A percentile compares a stretch with the other conserved stretches of the same genome.
phyloP scores from a whole-genome alignment of 805 yeast genomes.

The Yarrowia sp. region DNA sequence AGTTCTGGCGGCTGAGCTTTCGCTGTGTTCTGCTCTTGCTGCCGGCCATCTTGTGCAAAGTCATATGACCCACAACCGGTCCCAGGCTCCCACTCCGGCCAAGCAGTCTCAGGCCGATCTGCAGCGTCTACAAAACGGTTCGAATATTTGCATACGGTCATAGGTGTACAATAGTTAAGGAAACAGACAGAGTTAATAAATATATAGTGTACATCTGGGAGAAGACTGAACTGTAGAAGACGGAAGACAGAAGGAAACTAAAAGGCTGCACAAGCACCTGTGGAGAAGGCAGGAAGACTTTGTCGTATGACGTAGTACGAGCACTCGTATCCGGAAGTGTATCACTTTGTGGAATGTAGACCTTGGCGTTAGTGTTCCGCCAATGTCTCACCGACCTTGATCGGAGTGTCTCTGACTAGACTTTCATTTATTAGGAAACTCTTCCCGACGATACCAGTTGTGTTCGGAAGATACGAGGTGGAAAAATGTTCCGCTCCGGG shows the following conservation, averaged over 20 bases:
- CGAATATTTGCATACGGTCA: conserved; percentile 72
- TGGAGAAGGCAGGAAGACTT: no score
- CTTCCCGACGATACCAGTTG: neutral
- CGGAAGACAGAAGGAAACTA: no score
- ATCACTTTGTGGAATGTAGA: no score
- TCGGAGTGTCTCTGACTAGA: neutral
- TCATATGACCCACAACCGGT: conserved; percentile 95
- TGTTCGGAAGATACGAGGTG: neutral
- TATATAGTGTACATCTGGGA: conserved; percentile 27
- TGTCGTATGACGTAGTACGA: no score
- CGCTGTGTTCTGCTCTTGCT: conserved; percentile 93
- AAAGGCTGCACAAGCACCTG: no score
- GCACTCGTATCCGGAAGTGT: no score
- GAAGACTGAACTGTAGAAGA: neutral
- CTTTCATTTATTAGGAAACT: neutral
- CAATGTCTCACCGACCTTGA: neutral
- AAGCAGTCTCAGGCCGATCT: conserved; percentile 52
- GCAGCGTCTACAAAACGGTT: conserved; percentile 68
- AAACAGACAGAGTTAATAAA: conserved; percentile 35
- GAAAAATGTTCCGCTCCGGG: no score
- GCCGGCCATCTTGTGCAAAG: conserved; percentile 98
- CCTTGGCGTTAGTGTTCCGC: neutral
- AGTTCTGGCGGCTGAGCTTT: conserved; percentile 94
- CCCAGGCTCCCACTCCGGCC: conserved; percentile 56
- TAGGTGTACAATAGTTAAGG: conserved; percentile 40